These are phyloP conservation scores for Auricularia sp. DNA, from an alignment of 768 basidiomycete species.

Conservation along the genomic window DNA sequence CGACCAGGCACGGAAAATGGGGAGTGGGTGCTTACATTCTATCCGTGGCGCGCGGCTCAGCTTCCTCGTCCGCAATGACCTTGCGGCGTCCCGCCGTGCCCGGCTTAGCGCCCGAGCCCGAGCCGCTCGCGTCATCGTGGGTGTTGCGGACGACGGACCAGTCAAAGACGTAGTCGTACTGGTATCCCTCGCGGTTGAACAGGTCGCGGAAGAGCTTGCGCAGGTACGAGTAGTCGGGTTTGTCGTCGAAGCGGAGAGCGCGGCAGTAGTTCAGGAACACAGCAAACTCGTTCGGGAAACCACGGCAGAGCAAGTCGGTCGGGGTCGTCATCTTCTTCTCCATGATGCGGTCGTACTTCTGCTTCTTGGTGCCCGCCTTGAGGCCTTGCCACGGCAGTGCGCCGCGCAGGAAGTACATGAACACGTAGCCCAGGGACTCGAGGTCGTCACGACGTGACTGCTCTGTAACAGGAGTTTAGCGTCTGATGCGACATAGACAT, in stretches of 20 bases:
- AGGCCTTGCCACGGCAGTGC: constrained; percentile 98
- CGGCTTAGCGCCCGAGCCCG: constrained; percentile 52
- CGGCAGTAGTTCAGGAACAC: constrained; percentile 99
- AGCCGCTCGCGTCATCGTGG: constrained; percentile 44
- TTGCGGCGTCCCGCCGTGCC: constrained; percentile 52
- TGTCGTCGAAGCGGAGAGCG: constrained; percentile 98
- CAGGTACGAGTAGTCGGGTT: constrained; percentile 98
- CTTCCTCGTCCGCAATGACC: constrained; percentile 73
- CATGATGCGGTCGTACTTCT: constrained; percentile 99
- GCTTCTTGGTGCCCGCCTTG: constrained; percentile 99
- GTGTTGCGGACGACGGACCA: constrained; percentile 84
- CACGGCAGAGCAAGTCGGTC: constrained; percentile 92
- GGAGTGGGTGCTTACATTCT: constrained; percentile 53
- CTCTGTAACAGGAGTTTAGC: constrained; percentile 31
- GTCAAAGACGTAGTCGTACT: constrained; percentile 99
- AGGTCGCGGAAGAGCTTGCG: constrained; percentile 99
- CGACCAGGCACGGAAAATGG: constrained; percentile 9
- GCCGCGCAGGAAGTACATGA: constrained; percentile 99
- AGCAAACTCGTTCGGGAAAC: constrained; percentile 99
- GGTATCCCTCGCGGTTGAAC: constrained; percentile 93
- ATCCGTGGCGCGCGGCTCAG: constrained; percentile 67
- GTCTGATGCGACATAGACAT: background rate
- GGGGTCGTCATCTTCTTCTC: constrained; percentile 99
- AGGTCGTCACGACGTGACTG: constrained; percentile 97
- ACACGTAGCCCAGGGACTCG: constrained; percentile 95